These are phyloP conservation scores for Sonneratia caseolaris DNA, from an alignment of 345 rosid species.

Conservation along the genomic window DNA sequence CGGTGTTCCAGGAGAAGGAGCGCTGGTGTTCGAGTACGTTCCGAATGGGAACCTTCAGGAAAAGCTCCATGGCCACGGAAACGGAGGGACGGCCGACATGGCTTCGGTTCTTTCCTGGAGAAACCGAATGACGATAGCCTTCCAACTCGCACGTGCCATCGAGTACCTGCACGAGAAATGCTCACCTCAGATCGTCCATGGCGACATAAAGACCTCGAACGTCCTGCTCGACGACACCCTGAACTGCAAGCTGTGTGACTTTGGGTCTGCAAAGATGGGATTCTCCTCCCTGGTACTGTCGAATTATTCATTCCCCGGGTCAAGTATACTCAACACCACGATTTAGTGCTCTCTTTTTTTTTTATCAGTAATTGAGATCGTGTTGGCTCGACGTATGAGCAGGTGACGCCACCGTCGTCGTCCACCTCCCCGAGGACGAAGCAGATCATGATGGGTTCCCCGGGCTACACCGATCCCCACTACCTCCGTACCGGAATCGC, in stretches of 20 bases:
- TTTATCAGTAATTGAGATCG: not conserved
- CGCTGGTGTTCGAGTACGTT: constrained; percentile 56
- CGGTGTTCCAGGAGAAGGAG: constrained; percentile 42
- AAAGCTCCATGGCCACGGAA: constrained; percentile 32
- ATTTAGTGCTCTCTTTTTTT: not conserved
- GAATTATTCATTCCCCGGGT: not conserved
- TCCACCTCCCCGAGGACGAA: constrained; percentile 21
- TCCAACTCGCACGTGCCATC: constrained; percentile 59
- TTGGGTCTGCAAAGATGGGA: constrained; percentile 82
- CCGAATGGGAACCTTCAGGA: constrained; percentile 71
- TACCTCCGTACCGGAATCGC: constrained; percentile 71
- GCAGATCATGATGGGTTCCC: constrained; percentile 67
- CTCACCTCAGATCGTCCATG: constrained; percentile 64
- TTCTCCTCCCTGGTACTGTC: constrained; percentile 39
- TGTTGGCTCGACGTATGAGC: not conserved
- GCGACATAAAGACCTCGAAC: constrained; percentile 76
- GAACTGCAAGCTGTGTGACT: constrained; percentile 79
- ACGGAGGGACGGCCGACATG: too few species aligned
- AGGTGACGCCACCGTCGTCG: constrained; percentile 31
- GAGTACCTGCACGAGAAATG: constrained; percentile 73
- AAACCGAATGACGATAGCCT: constrained; percentile 48
- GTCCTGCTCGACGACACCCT: constrained; percentile 56
- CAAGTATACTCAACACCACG: not conserved
- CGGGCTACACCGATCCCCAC: constrained; percentile 84
- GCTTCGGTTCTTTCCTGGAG: constrained; percentile 44